Evolutionary conservation across 139 green algal genomes (phyloP).

Genomic region (Trebouxia sp.): DNA sequence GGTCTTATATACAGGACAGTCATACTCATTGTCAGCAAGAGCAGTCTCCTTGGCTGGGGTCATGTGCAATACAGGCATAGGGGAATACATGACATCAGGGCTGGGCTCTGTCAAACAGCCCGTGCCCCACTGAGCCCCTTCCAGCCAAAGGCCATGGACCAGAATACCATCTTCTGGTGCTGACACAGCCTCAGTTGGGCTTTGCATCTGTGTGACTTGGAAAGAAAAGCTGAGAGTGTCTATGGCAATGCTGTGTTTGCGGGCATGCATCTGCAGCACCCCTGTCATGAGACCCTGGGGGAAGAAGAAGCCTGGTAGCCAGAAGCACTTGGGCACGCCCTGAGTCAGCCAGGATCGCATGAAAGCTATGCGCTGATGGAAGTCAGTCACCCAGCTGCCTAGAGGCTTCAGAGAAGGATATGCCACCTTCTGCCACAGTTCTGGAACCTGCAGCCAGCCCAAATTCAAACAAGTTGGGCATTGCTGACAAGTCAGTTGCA

Average conservation of each 20-base stretch:
- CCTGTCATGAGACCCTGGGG: constrained; percentile 89
- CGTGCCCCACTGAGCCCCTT: constrained; percentile 70
- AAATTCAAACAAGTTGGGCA: too few species aligned
- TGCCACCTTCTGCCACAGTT: constrained; percentile 66
- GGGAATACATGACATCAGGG: constrained; percentile 71
- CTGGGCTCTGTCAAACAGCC: constrained; percentile 60
- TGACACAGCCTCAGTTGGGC: constrained; percentile 29
- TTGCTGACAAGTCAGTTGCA: too few species aligned
- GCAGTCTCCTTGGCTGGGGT: constrained; percentile 46
- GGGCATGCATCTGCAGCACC: constrained; percentile 82
- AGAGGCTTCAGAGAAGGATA: constrained; percentile 87
- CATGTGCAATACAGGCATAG: constrained; percentile 81
- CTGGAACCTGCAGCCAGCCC: constrained; percentile 57
- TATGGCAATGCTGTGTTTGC: constrained; percentile 82
- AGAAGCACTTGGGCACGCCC: constrained; percentile 75
- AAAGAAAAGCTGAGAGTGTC: constrained; percentile 62
- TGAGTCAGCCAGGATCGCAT: constrained; percentile 74
- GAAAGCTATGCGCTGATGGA: constrained; percentile 73
- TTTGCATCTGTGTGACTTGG: constrained; percentile 37
- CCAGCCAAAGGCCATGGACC: constrained; percentile 78
- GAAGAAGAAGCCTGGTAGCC: constrained; percentile 87
- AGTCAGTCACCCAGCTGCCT: constrained; percentile 78
- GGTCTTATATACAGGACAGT: constrained; percentile 88
- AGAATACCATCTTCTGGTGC: constrained; percentile 70
- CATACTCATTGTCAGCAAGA: constrained; percentile 59